Percentiles rank a stretch among this genome's conserved stretches.
These are phyloP conservation scores for Casaregolazyma lundiana DNA, from an alignment of 1,139 yeast species.

Conservation along the genomic window DNA sequence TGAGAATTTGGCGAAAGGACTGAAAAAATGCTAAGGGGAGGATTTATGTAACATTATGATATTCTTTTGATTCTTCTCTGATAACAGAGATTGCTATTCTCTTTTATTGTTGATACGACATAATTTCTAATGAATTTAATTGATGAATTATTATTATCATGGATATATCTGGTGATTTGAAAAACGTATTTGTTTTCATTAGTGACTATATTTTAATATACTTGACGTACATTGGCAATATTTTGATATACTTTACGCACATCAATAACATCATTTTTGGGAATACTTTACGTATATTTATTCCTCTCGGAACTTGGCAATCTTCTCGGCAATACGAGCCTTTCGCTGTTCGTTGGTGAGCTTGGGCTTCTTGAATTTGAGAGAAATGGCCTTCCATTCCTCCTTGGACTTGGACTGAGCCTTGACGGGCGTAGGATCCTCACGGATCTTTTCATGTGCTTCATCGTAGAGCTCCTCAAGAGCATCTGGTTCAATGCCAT, in stretches of 20 bases:
- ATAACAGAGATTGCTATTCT: too few relatives aligned
- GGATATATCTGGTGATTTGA: too few relatives aligned
- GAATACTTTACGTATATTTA: not conserved
- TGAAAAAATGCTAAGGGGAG: constrained; percentile 4
- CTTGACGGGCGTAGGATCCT: constrained; percentile 78
- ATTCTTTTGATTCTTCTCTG: too few relatives aligned
- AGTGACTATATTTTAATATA: too few relatives aligned
- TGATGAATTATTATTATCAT: too few relatives aligned
- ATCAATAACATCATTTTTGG: too few relatives aligned
- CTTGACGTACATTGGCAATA: too few relatives aligned
- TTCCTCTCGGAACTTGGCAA: constrained; percentile 47
- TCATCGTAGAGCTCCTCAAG: constrained; percentile 91
- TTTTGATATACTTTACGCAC: too few relatives aligned
- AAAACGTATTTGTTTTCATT: too few relatives aligned
- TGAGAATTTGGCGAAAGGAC: constrained; percentile 18
- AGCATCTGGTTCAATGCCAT: constrained; percentile 95
- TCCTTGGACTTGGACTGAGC: constrained; percentile 95
- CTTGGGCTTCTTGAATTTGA: constrained; percentile 85
- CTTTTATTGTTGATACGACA: not conserved
- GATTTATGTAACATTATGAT: too few relatives aligned
- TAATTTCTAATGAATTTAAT: too few relatives aligned
- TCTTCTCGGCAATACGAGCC: constrained; percentile 86
- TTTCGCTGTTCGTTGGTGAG: constrained; percentile 89
- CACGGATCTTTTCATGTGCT: constrained; percentile 97
- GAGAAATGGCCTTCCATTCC: constrained; percentile 95